These are phyloP conservation scores for Hypoxylon sp. DNA, from an alignment of 2,329 filamentous ascomycete species.

Conservation along the genomic window DNA sequence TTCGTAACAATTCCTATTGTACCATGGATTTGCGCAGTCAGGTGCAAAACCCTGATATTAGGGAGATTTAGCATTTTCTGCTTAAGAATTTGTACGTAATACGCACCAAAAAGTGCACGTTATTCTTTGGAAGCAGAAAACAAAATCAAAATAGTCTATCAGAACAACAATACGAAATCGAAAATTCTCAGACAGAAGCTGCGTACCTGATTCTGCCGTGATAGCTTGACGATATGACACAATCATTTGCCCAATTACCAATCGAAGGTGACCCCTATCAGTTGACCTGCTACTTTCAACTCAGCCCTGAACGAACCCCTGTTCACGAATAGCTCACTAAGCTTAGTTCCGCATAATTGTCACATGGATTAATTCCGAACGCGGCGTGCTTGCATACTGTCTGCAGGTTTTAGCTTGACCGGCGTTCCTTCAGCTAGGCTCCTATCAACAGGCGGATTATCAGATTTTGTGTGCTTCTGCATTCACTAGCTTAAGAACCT, in stretches of 20 bases:
- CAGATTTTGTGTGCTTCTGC: too few relatives aligned
- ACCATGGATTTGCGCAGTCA: too few relatives aligned
- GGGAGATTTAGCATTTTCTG: background rate
- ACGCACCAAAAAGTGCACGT: background rate
- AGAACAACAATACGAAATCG: background rate
- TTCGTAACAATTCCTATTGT: too few relatives aligned
- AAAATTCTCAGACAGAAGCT: background rate
- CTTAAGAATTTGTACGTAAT: background rate
- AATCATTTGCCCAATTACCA: background rate
- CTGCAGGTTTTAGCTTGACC: background rate
- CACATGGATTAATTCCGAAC: background rate
- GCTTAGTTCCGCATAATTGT: background rate
- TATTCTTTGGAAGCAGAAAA: background rate
- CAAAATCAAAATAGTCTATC: background rate
- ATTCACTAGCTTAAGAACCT: too few relatives aligned
- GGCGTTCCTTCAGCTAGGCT: background rate
- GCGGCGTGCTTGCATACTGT: background rate
- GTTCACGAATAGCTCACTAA: background rate
- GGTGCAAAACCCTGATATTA: too few relatives aligned
- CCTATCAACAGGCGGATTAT: background rate
- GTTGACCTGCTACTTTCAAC: slow-evolving; percentile 1
- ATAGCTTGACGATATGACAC: slow-evolving; percentile 1
- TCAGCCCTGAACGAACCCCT: background rate
- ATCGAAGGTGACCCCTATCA: background rate
- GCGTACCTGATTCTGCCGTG: background rate